phyloP scores from a whole-genome alignment of 2,329 filamentous ascomycete genomes.

The Corniculantispora saksenae region DNA sequence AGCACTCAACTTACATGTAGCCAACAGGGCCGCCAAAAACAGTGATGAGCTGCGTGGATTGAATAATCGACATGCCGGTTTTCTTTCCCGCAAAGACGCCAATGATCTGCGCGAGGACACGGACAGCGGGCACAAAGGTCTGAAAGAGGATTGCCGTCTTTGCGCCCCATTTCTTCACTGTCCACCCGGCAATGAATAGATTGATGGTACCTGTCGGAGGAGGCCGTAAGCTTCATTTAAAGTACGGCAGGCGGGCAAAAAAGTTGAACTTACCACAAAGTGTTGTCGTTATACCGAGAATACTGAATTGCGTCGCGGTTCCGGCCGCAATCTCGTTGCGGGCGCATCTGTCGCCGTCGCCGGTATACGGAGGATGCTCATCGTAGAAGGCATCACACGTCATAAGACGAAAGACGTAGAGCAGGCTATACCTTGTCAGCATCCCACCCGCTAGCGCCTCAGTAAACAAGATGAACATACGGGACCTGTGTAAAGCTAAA shows the following conservation, averaged over 20 bases:
- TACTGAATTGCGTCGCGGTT: conserved; percentile 63
- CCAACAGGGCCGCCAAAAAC: conserved; percentile 68
- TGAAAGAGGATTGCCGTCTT: conserved; percentile 63
- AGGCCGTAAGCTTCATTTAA: neutral
- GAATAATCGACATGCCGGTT: conserved; percentile 67
- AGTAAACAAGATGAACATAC: conserved; percentile 33
- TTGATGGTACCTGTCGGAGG: conserved; percentile 50
- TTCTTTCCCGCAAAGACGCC: conserved; percentile 63
- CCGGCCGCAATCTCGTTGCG: conserved; percentile 63
- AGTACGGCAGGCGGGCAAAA: neutral
- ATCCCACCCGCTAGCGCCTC: conserved; percentile 8
- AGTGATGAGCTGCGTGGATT: conserved; percentile 67
- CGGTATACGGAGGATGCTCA: conserved; percentile 52
- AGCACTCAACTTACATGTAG: conserved; percentile 51
- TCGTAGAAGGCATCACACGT: conserved; percentile 70
- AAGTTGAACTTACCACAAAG: conserved; percentile 53
- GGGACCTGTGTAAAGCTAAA: conserved; percentile 53
- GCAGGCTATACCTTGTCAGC: conserved; percentile 34
- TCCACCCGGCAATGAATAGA: conserved; percentile 66
- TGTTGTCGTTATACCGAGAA: conserved; percentile 67
- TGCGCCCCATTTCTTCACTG: conserved; percentile 66
- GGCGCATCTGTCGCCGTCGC: conserved; percentile 56
- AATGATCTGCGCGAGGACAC: conserved; percentile 64
- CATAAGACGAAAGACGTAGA: conserved; percentile 72
- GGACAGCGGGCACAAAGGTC: conserved; percentile 63